Evolutionary conservation across 208 protist genomes (phyloP).

Genomic region (Novymonas esmeraldas): DNA sequence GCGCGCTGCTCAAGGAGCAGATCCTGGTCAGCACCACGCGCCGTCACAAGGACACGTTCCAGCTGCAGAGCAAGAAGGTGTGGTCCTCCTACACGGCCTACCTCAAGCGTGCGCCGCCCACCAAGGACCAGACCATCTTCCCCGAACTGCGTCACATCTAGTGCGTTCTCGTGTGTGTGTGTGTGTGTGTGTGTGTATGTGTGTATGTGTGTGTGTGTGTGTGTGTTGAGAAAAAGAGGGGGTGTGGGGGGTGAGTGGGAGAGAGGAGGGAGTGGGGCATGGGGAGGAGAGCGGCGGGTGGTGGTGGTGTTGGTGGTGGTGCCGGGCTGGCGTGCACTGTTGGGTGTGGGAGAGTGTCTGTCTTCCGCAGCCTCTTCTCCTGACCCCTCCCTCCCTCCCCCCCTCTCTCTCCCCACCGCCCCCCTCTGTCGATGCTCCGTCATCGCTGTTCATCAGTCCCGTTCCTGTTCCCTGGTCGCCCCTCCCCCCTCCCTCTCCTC

Average conservation of each 20-base stretch:
- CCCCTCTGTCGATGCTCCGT: neutral
- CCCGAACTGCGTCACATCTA: conserved; percentile 43
- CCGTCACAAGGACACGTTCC: conserved; percentile 58
- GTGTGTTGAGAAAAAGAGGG: neutral
- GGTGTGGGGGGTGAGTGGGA: neutral
- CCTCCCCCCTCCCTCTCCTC: neutral
- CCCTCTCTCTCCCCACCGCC: no score
- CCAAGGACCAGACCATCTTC: conserved; percentile 73
- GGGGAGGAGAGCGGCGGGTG: no score
- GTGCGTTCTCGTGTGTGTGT: neutral
- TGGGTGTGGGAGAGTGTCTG: neutral
- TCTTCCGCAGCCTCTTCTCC: neutral
- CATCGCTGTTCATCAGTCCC: conserved; percentile 5
- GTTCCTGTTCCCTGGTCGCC: no score
- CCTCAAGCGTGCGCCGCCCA: conserved; percentile 59
- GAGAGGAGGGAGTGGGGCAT: neutral
- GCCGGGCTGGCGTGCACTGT: no score
- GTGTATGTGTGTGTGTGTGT: conserved; percentile 1
- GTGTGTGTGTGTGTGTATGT: neutral
- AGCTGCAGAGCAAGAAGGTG: conserved; percentile 57
- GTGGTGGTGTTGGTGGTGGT: no score
- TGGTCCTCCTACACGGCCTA: conserved; percentile 78
- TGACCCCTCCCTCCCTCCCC: neutral
- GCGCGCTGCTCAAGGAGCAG: conserved; percentile 71
- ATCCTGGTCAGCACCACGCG: conserved; percentile 75